Evolutionary conservation across 306 rosid species (phyloP).

Genomic region (Lithocarpus polystachyus): DNA sequence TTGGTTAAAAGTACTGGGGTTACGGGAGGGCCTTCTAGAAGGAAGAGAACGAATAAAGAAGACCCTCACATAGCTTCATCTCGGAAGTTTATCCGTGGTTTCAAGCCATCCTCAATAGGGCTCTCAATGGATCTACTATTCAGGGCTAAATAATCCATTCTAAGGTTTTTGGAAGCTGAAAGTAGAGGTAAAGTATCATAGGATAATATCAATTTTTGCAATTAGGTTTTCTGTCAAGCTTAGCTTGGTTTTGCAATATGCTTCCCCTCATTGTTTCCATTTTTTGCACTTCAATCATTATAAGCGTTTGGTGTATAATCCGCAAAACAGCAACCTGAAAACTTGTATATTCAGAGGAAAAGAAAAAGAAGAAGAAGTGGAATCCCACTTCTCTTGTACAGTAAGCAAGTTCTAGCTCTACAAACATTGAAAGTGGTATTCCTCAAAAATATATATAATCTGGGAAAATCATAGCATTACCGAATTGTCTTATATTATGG

Average conservation of each 20-base stretch:
- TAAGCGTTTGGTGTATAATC: constrained; percentile 37
- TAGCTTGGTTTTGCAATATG: constrained; percentile 28
- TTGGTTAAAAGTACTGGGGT: constrained; percentile 38
- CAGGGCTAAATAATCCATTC: constrained; percentile 43
- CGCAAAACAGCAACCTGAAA: constrained; percentile 20
- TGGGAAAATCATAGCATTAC: neutral
- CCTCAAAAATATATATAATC: neutral
- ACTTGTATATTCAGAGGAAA: constrained; percentile 44
- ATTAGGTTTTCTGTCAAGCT: constrained; percentile 17
- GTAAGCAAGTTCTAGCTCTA: constrained; percentile 24
- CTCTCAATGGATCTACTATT: constrained; percentile 53
- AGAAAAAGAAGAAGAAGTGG: neutral
- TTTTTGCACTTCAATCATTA: constrained; percentile 39
- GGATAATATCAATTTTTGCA: constrained; percentile 23
- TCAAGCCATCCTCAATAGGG: constrained; percentile 70
- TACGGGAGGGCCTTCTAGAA: constrained; percentile 43
- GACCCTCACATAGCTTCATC: constrained; percentile 55
- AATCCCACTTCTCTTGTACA: constrained; percentile 48
- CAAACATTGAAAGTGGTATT: constrained; percentile 24
- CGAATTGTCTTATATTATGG: too few relatives aligned
- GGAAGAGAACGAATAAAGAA: constrained; percentile 43
- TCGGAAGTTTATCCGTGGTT: constrained; percentile 58
- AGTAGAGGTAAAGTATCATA: constrained; percentile 23
- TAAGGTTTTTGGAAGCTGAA: constrained; percentile 31
- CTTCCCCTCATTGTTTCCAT: constrained; percentile 23